Conservation (phyloP, 139 green algal species). For the Chlorella vulgaris region DNA sequence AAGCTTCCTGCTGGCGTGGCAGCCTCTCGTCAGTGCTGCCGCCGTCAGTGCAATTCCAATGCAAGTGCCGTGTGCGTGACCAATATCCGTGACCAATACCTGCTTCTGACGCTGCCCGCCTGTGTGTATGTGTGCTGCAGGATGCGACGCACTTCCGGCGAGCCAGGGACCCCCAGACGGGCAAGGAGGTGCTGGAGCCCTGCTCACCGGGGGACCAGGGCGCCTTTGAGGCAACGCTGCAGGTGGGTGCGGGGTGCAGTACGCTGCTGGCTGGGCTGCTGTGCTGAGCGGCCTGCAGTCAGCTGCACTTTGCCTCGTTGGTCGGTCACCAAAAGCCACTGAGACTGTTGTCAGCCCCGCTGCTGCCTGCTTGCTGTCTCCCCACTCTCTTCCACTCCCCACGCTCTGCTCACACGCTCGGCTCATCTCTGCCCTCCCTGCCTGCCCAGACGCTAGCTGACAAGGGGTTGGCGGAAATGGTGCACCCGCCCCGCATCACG, state of each 20-base stretch:
- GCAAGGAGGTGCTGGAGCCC: slow-evolving; percentile 59
- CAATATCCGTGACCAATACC: too few relatives aligned
- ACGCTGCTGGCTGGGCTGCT: too few relatives aligned
- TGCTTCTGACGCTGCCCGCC: too few relatives aligned
- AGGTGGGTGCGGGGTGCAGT: slow-evolving; percentile 9
- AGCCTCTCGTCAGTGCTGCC: not conserved
- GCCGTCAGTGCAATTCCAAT: too few relatives aligned
- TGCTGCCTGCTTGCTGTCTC: not conserved
- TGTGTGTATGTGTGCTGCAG: slow-evolving; percentile 15
- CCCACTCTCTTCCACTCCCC: too few relatives aligned
- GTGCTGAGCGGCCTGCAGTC: not conserved
- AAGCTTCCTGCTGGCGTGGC: not conserved
- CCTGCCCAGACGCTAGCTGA: slow-evolving; percentile 82
- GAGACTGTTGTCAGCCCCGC: too few relatives aligned
- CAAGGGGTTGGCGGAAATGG: slow-evolving; percentile 57
- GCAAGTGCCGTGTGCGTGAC: too few relatives aligned
- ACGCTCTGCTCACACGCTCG: too few relatives aligned
- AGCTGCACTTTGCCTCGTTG: too few relatives aligned
- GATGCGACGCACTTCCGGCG: slow-evolving; percentile 93
- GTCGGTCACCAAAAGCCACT: too few relatives aligned
- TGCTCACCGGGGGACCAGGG: slow-evolving; percentile 79
- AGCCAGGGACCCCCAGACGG: slow-evolving; percentile 1
- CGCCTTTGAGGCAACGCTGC: slow-evolving; percentile 72
- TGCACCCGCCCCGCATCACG: slow-evolving; percentile 78
- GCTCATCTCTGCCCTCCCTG: too few relatives aligned